Evolutionary conservation across 31 red algal species (phyloP), one percentile per base, ranked within the genome.

Genomic region (Bonnemaisonia californica): DNA sequence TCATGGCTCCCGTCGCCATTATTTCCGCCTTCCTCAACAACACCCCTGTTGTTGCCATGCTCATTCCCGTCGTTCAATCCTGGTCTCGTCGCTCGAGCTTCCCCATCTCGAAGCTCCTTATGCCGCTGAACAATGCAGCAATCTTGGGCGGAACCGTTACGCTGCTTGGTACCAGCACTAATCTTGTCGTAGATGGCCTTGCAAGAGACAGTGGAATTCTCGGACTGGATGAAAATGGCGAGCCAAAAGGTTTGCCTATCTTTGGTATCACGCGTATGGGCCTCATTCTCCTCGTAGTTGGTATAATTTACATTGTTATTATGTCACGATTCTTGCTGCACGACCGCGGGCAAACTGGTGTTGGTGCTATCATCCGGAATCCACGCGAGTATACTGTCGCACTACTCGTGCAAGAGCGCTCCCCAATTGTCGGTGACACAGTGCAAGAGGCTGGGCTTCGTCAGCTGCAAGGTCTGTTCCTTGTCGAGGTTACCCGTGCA

Each of bases 11-110:
- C 2, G 82, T 93, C 29, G 95, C 84, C 30, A 28, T 93, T 24
- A 84, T 93, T 31, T 97, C 95, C 9, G 95, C 90, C 24, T 97
- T 97, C 71, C 75, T 97, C 29, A 93, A 97, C 82, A 97, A 97
- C 33, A 97, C 95, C 51, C 90, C 95, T 22, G 86, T 93, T 42
- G 87, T 97, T 22, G 91, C 90, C 39, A 93, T 97, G 90, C 75
- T 97, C 65, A 97, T 97, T 69, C 89, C 95, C 3, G 81, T 87
- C 23, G 88, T 96, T 12, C 84, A 96, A 69, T 77, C 79, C 41
- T 96, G 93, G 94, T 86, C 84, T 39, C 86, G 94, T 33, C 79
- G 84, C 45, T 72, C 89, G 29, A 83, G 84, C 24, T 88, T 92
- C 30, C 83, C 94, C 21, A 74, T 86, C 28, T 88, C 94, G 22